Percentiles rank a stretch among this genome's conserved stretches.
Conservation (phyloP, 371 early-diverging fungal species). For the Rhizopus stolonifer region DNA sequence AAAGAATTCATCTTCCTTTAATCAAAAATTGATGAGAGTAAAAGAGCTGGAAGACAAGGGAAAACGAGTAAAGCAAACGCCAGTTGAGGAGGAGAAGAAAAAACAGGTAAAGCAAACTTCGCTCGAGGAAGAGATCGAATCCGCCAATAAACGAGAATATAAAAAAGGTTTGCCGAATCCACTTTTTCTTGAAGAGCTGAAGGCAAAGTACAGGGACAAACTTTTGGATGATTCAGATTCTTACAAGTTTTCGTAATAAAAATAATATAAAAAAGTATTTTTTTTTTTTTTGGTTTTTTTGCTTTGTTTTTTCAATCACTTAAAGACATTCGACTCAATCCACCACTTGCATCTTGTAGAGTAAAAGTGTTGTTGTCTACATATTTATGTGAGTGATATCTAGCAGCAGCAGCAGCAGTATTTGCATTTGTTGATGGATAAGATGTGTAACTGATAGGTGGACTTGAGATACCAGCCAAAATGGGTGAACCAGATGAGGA, state of each 20-base stretch:
- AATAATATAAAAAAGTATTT: conserved; percentile 1
- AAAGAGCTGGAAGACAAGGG: neutral
- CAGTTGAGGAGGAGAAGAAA: neutral
- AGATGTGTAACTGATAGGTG: conserved; percentile 28
- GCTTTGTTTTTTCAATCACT: conserved; percentile 25
- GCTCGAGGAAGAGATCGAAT: conserved; percentile 14
- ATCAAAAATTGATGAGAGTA: conserved; percentile 2
- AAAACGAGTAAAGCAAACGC: neutral
- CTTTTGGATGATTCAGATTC: conserved; percentile 28
- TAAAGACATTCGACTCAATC: conserved; percentile 44
- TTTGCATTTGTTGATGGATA: conserved; percentile 27
- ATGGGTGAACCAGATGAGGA: conserved; percentile 45
- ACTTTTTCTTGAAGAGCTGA: conserved; percentile 21
- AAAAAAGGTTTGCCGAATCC: conserved; percentile 18
- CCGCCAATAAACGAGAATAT: conserved; percentile 17
- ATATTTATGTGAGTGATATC: conserved; percentile 32
- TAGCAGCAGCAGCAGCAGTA: conserved; percentile 21
- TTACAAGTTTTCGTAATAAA: conserved; percentile 24
- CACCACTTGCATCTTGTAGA: conserved; percentile 47
- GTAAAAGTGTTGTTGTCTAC: conserved; percentile 27
- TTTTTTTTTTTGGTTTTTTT: neutral
- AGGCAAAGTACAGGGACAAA: conserved; percentile 14
- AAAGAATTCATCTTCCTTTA: conserved; percentile 1
- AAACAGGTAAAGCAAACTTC: neutral
- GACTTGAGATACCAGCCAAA: conserved; percentile 35